A percentile compares a stretch with the other conserved stretches of the same genome.
These are phyloP conservation scores for Puccinia hordei DNA, from an alignment of 1,284 basidiomycete genomes.

Conservation along the genomic window DNA sequence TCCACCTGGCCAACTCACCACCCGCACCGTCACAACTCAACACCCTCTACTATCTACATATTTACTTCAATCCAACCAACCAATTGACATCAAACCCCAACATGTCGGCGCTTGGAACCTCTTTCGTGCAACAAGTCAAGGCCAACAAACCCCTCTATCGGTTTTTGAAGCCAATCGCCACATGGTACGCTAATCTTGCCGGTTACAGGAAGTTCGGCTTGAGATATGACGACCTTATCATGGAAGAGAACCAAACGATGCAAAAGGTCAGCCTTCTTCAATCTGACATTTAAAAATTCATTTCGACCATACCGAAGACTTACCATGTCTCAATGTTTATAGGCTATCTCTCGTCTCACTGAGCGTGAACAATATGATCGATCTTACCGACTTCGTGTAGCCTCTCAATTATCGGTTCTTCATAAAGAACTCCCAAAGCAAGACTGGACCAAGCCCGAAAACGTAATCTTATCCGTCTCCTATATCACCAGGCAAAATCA, in stretches of 20 bases:
- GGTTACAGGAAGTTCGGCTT: slow-evolving; percentile 89
- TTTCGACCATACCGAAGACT: neutral
- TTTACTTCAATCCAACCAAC: neutral
- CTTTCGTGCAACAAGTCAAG: slow-evolving; percentile 76
- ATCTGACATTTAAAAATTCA: neutral
- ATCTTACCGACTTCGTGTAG: slow-evolving; percentile 82
- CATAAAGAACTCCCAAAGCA: slow-evolving; percentile 83
- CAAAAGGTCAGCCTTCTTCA: slow-evolving; percentile 70
- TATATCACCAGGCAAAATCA: too few relatives aligned
- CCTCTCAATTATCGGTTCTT: slow-evolving; percentile 75
- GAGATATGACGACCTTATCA: slow-evolving; percentile 90
- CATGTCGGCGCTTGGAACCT: slow-evolving; percentile 67
- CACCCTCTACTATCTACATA: too few relatives aligned
- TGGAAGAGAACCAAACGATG: slow-evolving; percentile 81
- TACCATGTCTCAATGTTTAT: neutral
- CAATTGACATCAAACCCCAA: neutral
- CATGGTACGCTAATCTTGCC: slow-evolving; percentile 77
- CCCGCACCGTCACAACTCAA: too few relatives aligned
- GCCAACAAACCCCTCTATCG: slow-evolving; percentile 70
- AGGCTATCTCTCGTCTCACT: slow-evolving; percentile 83
- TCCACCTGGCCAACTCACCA: too few relatives aligned
- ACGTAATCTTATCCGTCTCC: slow-evolving; percentile 66
- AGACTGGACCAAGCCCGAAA: slow-evolving; percentile 75
- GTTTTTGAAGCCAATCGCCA: slow-evolving; percentile 76
- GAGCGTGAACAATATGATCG: slow-evolving; percentile 84